Evolutionary conservation across 2,329 filamentous ascomycete genomes (phyloP).

Genomic region (Akanthomyces dipterigenus): DNA sequence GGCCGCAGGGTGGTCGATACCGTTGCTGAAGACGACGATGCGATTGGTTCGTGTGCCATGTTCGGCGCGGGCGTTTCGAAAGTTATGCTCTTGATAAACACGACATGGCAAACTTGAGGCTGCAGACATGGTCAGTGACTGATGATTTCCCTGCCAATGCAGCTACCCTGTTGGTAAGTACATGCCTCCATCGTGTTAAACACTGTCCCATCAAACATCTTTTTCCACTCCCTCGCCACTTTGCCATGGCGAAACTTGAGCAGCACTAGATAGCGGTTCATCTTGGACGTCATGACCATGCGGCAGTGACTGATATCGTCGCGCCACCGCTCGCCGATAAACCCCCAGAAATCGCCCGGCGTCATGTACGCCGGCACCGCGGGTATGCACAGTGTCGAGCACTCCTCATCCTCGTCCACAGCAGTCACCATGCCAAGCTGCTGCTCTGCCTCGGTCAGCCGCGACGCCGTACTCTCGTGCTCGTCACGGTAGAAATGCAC

Average conservation of each 20-base stretch:
- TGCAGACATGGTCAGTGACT: conserved; percentile 18
- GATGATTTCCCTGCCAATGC: not conserved
- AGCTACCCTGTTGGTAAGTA: not conserved
- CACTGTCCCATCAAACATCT: conserved; percentile 83
- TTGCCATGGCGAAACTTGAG: conserved; percentile 81
- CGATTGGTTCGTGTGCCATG: conserved; percentile 53
- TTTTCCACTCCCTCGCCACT: conserved; percentile 72
- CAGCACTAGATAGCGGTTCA: conserved; percentile 90
- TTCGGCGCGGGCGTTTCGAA: conserved; percentile 59
- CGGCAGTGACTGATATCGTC: conserved; percentile 87
- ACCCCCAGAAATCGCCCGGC: conserved; percentile 83
- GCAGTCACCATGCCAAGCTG: conserved; percentile 14
- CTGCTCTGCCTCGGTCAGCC: conserved; percentile 16
- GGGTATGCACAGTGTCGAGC: conserved; percentile 85
- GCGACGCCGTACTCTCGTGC: conserved; percentile 60
- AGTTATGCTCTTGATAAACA: conserved; percentile 87
- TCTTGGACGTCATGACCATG: conserved; percentile 82
- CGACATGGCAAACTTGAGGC: conserved; percentile 91
- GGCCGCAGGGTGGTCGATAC: conserved; percentile 46
- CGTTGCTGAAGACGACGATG: conserved; percentile 34
- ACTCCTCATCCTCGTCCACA: conserved; percentile 47
- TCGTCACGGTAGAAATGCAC: conserved; percentile 90
- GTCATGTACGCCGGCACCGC: conserved; percentile 93
- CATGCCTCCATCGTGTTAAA: conserved; percentile 85
- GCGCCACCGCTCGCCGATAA: conserved; percentile 81